phyloP scores from a whole-genome alignment of 352 stramenopile species.

The Phytophthora nicotianae region DNA sequence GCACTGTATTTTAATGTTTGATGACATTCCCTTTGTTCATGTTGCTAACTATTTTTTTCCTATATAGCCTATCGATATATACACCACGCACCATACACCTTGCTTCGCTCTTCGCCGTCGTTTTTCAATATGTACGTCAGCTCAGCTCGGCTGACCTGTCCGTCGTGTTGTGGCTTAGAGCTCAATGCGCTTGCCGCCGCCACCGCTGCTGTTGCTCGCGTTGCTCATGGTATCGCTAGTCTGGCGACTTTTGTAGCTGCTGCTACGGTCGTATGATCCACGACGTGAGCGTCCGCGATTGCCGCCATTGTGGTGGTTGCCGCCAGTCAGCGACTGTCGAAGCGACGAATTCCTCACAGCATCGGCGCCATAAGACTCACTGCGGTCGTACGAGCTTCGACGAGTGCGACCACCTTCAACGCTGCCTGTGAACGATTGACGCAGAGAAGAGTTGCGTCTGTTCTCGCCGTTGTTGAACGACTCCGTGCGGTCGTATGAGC shows the following conservation, averaged over 20 bases:
- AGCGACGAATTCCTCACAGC: slow-evolving; percentile 42
- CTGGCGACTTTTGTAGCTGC: slow-evolving; percentile 45
- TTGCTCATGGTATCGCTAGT: slow-evolving; percentile 60
- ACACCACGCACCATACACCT: slow-evolving; percentile 39
- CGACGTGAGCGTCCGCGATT: slow-evolving; percentile 59
- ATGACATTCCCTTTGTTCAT: slow-evolving; percentile 34
- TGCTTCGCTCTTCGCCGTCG: slow-evolving; percentile 25
- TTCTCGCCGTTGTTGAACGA: slow-evolving; percentile 44
- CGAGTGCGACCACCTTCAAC: slow-evolving; percentile 34
- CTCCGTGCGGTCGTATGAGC: slow-evolving; percentile 59
- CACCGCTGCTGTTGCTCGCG: slow-evolving; percentile 52
- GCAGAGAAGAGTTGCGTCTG: slow-evolving; percentile 35
- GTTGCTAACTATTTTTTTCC: slow-evolving; percentile 35
- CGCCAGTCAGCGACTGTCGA: slow-evolving; percentile 44
- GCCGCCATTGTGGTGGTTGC: slow-evolving; percentile 38
- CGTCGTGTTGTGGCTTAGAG: slow-evolving; percentile 46
- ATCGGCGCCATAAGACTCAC: slow-evolving; percentile 36
- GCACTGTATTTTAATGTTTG: slow-evolving; percentile 29
- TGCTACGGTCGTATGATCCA: slow-evolving; percentile 65
- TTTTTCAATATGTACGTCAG: slow-evolving; percentile 30
- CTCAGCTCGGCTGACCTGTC: slow-evolving; percentile 27
- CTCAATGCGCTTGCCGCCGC: slow-evolving; percentile 74
- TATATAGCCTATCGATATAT: slow-evolving; percentile 34
- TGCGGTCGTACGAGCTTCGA: slow-evolving; percentile 62
- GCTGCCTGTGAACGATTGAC: slow-evolving; percentile 44